These are phyloP conservation scores for Neurospora sp. DNA, from an alignment of 495 filamentous ascomycete genomes.

Conservation along the genomic window DNA sequence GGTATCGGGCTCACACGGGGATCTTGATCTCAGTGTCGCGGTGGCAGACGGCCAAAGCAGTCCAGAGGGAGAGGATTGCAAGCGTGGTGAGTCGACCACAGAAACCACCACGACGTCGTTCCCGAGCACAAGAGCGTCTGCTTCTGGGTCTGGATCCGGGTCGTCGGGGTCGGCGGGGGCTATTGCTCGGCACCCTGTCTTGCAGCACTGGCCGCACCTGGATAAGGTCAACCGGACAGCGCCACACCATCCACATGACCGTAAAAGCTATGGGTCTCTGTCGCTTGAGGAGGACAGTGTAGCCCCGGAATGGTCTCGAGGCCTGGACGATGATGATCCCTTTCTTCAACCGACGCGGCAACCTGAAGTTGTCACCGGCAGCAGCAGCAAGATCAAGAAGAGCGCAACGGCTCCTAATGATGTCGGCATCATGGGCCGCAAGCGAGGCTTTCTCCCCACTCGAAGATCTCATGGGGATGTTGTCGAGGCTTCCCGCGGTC, in stretches of 20 bases:
- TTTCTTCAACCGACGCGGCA: neutral
- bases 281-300: neutral
- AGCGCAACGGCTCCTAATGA: neutral
- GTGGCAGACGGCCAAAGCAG: neutral
- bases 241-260: neutral
- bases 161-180: neutral
- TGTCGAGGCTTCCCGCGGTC: neutral
- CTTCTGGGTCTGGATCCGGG: slow-evolving; percentile 1
- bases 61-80: neutral
- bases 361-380: neutral
- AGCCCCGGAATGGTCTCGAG: neutral
- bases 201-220: neutral
- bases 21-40: neutral
- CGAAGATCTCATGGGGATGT: neutral
- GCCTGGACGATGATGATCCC: neutral
- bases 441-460: neutral
- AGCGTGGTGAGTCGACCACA: slow-evolving; percentile 2
- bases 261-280: neutral
- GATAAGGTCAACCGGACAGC: neutral
- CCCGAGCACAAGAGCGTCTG: neutral
- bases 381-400: neutral
- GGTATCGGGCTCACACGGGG: neutral
- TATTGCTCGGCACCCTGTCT: neutral
- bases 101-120: slow-evolving; percentile 1
- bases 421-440: neutral